Evolutionary conservation across 2,329 filamentous ascomycete genomes (phyloP).

Genomic region (Talaromyces verruculosus): DNA sequence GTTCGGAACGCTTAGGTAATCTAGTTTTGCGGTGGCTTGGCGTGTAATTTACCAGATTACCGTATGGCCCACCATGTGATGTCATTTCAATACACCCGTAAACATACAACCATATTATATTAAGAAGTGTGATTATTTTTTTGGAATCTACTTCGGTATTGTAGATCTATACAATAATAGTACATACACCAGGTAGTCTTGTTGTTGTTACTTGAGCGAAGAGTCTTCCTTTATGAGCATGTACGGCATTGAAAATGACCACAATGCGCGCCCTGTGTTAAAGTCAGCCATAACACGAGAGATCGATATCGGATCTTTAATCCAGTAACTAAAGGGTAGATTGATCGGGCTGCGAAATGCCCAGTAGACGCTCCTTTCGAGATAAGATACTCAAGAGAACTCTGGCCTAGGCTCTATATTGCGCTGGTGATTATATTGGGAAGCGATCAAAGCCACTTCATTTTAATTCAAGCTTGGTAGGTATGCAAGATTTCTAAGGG

Average conservation of each 20-base stretch:
- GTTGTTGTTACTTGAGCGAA: not conserved
- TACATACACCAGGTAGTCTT: not conserved
- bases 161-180: not conserved
- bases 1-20: constrained; percentile 17
- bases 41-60: constrained; percentile 13
- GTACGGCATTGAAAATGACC: not conserved
- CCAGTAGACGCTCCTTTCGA: not conserved
- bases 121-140: not conserved
- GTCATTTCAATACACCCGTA: constrained; percentile 14
- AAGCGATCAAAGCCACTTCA: not conserved
- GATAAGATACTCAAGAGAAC: not conserved
- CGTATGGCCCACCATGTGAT: constrained; percentile 13
- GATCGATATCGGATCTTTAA: not conserved
- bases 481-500: not conserved
- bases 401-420: not conserved
- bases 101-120: not conserved
- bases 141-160: not conserved
- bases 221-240: not conserved
- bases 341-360: not conserved
- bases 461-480: not conserved
- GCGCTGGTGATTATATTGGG: not conserved
- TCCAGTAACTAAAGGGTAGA: not conserved
- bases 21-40: constrained; percentile 11
- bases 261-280: not conserved
- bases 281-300: not conserved